Conservation (phyloP, 805 yeast genomes). For the Sungouiella thailandica region DNA sequence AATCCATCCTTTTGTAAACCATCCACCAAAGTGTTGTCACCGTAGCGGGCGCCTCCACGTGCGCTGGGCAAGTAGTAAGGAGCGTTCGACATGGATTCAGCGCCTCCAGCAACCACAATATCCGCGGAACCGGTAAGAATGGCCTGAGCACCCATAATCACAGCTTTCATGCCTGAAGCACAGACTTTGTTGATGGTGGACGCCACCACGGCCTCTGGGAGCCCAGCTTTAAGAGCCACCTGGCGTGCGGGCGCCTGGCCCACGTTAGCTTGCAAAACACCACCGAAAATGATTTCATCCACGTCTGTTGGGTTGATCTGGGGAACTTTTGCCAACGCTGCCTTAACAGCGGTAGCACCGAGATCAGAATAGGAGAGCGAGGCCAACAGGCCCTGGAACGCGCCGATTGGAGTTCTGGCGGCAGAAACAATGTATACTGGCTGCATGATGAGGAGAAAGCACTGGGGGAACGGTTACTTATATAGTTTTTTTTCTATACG, state of each 20-base stretch:
- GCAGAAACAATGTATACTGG: constrained; percentile 84
- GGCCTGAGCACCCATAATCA: constrained; percentile 85
- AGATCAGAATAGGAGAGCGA: constrained; percentile 76
- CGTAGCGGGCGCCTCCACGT: constrained; percentile 86
- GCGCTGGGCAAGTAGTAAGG: constrained; percentile 89
- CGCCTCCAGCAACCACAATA: constrained; percentile 94
- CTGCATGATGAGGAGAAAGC: constrained; percentile 2
- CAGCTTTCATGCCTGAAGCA: constrained; percentile 92
- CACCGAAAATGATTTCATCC: constrained; percentile 90
- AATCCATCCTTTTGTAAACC: constrained; percentile 92
- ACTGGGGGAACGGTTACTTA: background rate
- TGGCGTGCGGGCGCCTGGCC: constrained; percentile 99
- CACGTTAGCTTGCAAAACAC: constrained; percentile 85
- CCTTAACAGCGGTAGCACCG: constrained; percentile 88
- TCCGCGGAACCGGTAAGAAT: constrained; percentile 87
- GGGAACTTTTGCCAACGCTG: constrained; percentile 81
- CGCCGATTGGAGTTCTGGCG: constrained; percentile 94
- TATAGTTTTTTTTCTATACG: no score
- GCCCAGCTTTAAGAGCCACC: constrained; percentile 88
- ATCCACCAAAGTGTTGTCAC: constrained; percentile 74
- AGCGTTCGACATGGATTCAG: constrained; percentile 94
- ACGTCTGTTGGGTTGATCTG: constrained; percentile 70
- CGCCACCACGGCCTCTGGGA: constrained; percentile 74
- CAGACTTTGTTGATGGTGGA: constrained; percentile 95
- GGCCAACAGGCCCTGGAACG: constrained; percentile 81